Conservation (phyloP, 257 asterid species). For the Solanum verrucosum region DNA sequence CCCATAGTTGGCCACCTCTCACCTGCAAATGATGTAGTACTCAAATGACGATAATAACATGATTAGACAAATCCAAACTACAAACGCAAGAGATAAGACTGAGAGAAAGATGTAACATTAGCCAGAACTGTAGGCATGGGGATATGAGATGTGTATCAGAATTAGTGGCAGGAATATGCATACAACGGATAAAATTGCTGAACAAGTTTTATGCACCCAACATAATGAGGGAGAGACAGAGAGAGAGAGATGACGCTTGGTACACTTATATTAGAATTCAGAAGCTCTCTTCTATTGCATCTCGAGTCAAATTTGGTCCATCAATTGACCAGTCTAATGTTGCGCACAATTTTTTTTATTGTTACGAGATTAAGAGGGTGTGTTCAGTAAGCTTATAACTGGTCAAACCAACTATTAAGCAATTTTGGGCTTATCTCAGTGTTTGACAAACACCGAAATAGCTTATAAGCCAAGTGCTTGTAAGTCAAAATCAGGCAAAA, state of each 20-base stretch:
- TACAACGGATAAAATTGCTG: background rate
- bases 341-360: background rate
- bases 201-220: background rate
- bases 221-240: background rate
- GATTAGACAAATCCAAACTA: background rate
- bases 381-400: background rate
- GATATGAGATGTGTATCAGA: background rate
- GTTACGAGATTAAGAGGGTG: background rate
- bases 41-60: constrained; percentile 8
- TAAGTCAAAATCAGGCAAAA: background rate
- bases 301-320: background rate
- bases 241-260: background rate
- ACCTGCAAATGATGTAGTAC: constrained; percentile 50
- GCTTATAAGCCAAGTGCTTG: background rate
- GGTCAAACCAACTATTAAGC: background rate
- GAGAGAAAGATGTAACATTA: background rate
- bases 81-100: background rate
- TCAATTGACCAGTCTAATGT: background rate
- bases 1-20: constrained; percentile 97
- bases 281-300: background rate
- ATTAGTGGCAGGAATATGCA: background rate
- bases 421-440: background rate
- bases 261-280: background rate
- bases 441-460: background rate
- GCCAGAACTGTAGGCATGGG: background rate